Evolutionary conservation across 164 flowering plant genomes (phyloP).

Genomic region (Nelumbo lutea): DNA sequence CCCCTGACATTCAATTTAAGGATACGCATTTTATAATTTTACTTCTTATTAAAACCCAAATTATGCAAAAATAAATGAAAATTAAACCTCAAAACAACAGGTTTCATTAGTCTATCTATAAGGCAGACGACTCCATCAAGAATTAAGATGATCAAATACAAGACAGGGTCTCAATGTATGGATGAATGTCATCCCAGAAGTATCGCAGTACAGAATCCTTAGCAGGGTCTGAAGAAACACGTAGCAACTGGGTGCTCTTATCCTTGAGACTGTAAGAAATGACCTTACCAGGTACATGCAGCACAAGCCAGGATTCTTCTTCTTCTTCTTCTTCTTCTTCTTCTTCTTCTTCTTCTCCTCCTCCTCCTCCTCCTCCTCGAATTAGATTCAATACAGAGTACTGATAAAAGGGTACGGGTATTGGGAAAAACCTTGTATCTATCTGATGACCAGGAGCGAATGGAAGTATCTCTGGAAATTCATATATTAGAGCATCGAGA

Average conservation of each 20-base stretch:
- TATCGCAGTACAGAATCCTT: not conserved
- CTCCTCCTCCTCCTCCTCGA: slow-evolving; percentile 14
- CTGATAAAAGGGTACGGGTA: not conserved
- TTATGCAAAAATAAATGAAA: too few species aligned
- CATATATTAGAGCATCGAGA: not conserved
- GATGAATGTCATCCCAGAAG: not conserved
- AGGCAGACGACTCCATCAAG: too few species aligned
- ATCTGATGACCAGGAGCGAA: not conserved
- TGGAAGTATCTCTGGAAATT: slow-evolving; percentile 10
- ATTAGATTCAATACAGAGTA: slow-evolving; percentile 8
- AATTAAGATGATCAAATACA: not conserved
- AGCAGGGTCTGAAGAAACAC: not conserved
- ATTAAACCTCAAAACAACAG: too few species aligned
- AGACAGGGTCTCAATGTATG: not conserved
- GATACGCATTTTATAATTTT: too few species aligned
- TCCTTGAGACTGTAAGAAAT: slow-evolving; percentile 18
- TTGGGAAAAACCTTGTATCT: too few species aligned
- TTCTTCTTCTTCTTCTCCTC: slow-evolving; percentile 15
- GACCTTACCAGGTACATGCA: slow-evolving; percentile 21
- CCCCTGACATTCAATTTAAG: too few species aligned
- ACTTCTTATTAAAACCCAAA: too few species aligned
- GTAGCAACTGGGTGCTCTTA: slow-evolving; percentile 1
- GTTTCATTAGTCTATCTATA: too few species aligned
- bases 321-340: slow-evolving; percentile 18
- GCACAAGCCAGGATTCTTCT: slow-evolving; percentile 17